Evolutionary conservation across 2,329 filamentous ascomycete genomes (phyloP).

Genomic region (Hypoxylon sp.): DNA sequence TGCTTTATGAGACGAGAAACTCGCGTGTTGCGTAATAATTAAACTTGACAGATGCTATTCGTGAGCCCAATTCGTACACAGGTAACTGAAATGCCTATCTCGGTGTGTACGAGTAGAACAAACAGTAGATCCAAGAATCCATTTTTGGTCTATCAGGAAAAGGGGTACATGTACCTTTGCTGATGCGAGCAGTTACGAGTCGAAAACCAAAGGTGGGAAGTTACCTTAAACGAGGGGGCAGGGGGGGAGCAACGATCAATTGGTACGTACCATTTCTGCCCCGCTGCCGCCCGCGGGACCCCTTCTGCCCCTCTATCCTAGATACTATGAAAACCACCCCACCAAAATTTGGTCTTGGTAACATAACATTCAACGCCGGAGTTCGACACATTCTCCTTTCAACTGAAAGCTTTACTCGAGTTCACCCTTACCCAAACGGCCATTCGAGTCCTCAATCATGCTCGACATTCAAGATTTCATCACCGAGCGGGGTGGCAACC

Average conservation of each 20-base stretch:
- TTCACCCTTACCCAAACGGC: not conserved
- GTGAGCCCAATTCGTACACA: not conserved
- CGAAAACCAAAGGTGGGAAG: not conserved
- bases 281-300: slow-evolving; percentile 26
- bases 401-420: not conserved
- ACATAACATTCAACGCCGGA: slow-evolving; percentile 19
- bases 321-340: slow-evolving; percentile 40
- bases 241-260: not conserved
- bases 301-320: slow-evolving; percentile 36
- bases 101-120: not conserved
- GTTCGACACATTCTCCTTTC: slow-evolving; percentile 6
- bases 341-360: slow-evolving; percentile 43
- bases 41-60: not conserved
- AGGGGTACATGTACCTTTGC: not conserved
- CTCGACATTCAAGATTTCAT: slow-evolving; percentile 80
- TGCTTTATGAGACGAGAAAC: not conserved
- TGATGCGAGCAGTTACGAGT: not conserved
- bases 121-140: too few species aligned
- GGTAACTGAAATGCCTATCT: too few species aligned
- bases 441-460: slow-evolving; percentile 39
- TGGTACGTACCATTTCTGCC: slow-evolving; percentile 29
- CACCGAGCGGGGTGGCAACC: slow-evolving; percentile 88
- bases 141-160: not conserved
- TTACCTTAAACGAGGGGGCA: not conserved
- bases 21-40: not conserved